A percentile compares a stretch with the other conserved stretches of the same genome.
Conservation (phyloP, 1,284 basidiomycete species). For the Cryptococcus hybrid region DNA sequence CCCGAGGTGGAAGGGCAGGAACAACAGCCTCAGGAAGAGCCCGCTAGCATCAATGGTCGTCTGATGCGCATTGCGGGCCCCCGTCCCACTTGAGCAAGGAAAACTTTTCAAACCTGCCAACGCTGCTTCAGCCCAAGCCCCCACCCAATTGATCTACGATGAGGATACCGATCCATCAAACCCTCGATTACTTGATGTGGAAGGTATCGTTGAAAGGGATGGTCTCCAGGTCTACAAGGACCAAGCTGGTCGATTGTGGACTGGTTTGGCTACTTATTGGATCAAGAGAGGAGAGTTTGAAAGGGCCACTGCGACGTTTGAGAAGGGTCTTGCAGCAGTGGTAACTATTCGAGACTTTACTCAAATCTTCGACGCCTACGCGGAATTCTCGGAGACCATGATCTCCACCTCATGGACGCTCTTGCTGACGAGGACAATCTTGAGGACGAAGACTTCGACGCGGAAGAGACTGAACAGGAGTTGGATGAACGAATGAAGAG, state of each 20-base stretch:
- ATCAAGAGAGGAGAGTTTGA: constrained; percentile 96
- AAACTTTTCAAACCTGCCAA: constrained; percentile 28
- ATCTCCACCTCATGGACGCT: constrained; percentile 91
- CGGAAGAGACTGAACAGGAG: constrained; percentile 75
- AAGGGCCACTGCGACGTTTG: constrained; percentile 80
- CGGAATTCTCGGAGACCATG: constrained; percentile 89
- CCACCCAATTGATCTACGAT: constrained; percentile 59
- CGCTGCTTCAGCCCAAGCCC: constrained; percentile 48
- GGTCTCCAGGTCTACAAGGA: constrained; percentile 89
- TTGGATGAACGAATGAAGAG: constrained; percentile 86
- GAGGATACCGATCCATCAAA: constrained; percentile 79
- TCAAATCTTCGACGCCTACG: constrained; percentile 96
- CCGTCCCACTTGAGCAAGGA: constrained; percentile 52
- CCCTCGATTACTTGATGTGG: constrained; percentile 76
- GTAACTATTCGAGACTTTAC: constrained; percentile 97
- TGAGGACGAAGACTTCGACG: constrained; percentile 71
- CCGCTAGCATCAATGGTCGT: constrained; percentile 60
- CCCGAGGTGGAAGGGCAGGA: constrained; percentile 9
- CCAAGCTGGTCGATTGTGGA: constrained; percentile 94
- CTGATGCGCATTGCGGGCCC: constrained; percentile 74
- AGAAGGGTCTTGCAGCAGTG: constrained; percentile 77
- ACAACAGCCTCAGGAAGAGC: constrained; percentile 48
- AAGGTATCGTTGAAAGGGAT: constrained; percentile 77
- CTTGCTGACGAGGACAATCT: constrained; percentile 57
- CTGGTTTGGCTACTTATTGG: constrained; percentile 96